Evolutionary conservation across 1,139 yeast species (phyloP).

Genomic region (Kurtzmaniella natalensis): DNA sequence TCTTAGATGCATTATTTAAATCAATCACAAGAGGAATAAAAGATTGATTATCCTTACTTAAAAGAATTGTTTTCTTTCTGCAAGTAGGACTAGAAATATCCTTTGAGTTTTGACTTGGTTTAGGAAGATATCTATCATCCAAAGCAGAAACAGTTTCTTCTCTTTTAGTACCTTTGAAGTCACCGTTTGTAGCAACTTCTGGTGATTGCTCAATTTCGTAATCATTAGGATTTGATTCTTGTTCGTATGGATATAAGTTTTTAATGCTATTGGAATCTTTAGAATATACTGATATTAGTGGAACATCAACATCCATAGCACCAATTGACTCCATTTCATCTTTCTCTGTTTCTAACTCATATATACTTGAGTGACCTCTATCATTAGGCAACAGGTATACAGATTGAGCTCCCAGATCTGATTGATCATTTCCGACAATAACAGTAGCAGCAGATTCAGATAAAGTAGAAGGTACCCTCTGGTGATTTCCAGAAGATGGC

Average conservation of each 20-base stretch:
- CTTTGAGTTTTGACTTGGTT: slow-evolving; percentile 7
- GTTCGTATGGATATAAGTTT: no score
- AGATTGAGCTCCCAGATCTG: neutral
- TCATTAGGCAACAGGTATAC: neutral
- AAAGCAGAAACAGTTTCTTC: neutral
- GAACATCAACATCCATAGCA: neutral
- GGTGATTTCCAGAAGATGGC: neutral
- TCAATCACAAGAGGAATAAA: slow-evolving; percentile 46
- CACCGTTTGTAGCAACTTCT: no score
- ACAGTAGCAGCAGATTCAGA: neutral
- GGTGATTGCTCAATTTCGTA: no score
- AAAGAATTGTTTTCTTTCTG: slow-evolving; percentile 42
- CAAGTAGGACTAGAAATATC: slow-evolving; percentile 3
- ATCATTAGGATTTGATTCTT: no score
- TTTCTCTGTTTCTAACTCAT: neutral
- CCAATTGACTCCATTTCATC: neutral
- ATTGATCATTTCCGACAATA: neutral
- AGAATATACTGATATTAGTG: no score
- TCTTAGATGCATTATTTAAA: slow-evolving; percentile 20
- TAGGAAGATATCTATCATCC: slow-evolving; percentile 31
- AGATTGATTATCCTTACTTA: slow-evolving; percentile 54
- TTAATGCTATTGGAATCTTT: no score
- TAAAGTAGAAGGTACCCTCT: neutral
- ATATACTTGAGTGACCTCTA: no score
- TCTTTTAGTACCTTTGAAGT: no score